These are phyloP conservation scores for Pseudogymnoascus sp. DNA, from an alignment of 2,329 filamentous ascomycete species.

Conservation along the genomic window DNA sequence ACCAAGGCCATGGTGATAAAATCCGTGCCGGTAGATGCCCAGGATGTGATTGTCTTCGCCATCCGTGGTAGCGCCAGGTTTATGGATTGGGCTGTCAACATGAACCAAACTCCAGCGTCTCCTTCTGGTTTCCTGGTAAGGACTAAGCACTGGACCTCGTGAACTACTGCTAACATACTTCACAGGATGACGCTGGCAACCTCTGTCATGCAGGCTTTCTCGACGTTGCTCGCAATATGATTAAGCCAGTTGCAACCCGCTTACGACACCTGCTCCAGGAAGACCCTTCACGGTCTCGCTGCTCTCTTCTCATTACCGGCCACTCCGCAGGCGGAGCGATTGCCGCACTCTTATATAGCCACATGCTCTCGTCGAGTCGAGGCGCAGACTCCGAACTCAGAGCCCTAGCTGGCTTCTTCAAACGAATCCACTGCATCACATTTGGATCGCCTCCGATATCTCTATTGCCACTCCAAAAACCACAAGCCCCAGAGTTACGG, in stretches of 20 bases:
- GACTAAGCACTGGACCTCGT: neutral
- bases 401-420: conserved; percentile 61
- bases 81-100: conserved; percentile 80
- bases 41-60: conserved; percentile 73
- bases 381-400: conserved; percentile 60
- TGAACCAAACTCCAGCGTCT: conserved; percentile 58
- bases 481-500: conserved; percentile 38
- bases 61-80: conserved; percentile 74
- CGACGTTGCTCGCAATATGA: conserved; percentile 65
- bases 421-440: conserved; percentile 72
- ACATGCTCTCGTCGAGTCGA: conserved; percentile 60
- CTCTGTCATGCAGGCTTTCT: conserved; percentile 76
- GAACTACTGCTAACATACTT: conserved; percentile 8
- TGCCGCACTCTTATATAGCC: conserved; percentile 68
- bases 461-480: conserved; percentile 58
- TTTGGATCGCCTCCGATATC: conserved; percentile 79
- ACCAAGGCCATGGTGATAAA: conserved; percentile 83
- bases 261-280: conserved; percentile 64
- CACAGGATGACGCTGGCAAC: conserved; percentile 62
- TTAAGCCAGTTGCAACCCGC: conserved; percentile 61
- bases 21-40: conserved; percentile 67
- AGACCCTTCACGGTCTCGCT: conserved; percentile 55
- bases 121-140: conserved; percentile 58
- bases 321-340: conserved; percentile 83
- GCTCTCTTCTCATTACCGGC: conserved; percentile 73